These are phyloP conservation scores for Suhomyces panamericanus DNA, from an alignment of 1,139 yeast species.

Conservation along the genomic window DNA sequence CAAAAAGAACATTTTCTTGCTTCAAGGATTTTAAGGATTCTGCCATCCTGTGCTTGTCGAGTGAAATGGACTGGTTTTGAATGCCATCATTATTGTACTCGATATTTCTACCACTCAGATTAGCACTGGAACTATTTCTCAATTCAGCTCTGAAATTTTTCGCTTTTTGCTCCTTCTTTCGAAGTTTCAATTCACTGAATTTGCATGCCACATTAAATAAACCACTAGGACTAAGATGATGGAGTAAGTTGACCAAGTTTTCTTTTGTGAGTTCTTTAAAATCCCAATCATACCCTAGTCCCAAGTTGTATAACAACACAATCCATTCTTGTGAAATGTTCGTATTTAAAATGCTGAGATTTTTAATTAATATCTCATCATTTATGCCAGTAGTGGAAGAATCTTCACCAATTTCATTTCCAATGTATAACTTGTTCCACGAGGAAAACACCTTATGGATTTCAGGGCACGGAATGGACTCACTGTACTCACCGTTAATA, in stretches of 20 bases:
- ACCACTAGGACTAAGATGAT: constrained; percentile 31
- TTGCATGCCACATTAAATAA: constrained; percentile 30
- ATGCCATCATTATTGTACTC: neutral
- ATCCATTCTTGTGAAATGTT: constrained; percentile 41
- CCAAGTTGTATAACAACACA: constrained; percentile 36
- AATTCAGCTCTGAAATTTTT: neutral
- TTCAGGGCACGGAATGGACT: constrained; percentile 46
- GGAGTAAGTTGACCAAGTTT: constrained; percentile 30
- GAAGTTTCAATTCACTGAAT: constrained; percentile 22
- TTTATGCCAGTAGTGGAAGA: constrained; percentile 5
- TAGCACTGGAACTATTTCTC: neutral
- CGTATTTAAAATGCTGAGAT: constrained; percentile 32
- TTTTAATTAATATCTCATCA: constrained; percentile 36
- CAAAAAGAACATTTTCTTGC: constrained; percentile 34
- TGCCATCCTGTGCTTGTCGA: constrained; percentile 25
- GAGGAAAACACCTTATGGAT: constrained; percentile 26
- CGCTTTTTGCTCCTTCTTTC: constrained; percentile 6
- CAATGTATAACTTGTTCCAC: constrained; percentile 45
- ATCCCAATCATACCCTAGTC: constrained; percentile 43
- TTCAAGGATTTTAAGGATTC: constrained; percentile 24
- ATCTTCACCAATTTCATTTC: constrained; percentile 19
- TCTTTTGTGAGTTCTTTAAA: constrained; percentile 35
- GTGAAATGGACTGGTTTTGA: constrained; percentile 3
- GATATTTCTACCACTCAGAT: neutral
- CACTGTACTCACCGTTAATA: constrained; percentile 46